phyloP scores from a whole-genome alignment of 1,284 basidiomycete genomes.

The Microbotryomycetes sp. region DNA sequence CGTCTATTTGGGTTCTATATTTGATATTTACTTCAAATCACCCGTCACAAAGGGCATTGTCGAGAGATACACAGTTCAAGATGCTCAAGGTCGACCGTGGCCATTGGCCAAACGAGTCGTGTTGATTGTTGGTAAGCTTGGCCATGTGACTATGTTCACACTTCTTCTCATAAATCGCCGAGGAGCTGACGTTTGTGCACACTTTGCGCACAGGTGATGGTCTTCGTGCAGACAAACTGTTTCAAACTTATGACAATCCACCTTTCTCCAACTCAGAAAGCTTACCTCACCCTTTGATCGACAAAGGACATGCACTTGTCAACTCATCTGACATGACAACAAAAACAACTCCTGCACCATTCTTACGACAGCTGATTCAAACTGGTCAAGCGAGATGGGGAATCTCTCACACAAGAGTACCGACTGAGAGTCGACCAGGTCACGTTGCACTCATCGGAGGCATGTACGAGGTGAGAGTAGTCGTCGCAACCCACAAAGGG shows the following conservation, averaged over 20 bases:
- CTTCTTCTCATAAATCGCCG: neutral
- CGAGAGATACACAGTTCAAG: constrained; percentile 1
- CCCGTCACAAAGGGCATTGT: constrained; percentile 39
- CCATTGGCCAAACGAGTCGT: constrained; percentile 66
- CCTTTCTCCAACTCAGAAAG: constrained; percentile 51
- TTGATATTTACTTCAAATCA: constrained; percentile 79
- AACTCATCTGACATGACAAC: neutral
- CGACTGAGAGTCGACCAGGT: constrained; percentile 81
- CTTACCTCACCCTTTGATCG: constrained; percentile 12
- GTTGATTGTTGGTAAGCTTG: constrained; percentile 66
- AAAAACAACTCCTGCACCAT: constrained; percentile 60
- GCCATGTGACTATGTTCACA: no score
- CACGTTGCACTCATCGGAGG: constrained; percentile 83
- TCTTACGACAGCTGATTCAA: constrained; percentile 62
- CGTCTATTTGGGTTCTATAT: constrained; percentile 65
- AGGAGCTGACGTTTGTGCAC: neutral
- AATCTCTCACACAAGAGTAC: constrained; percentile 77
- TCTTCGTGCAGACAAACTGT: constrained; percentile 72
- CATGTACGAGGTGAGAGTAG: constrained; percentile 85
- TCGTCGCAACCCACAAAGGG: constrained; percentile 71
- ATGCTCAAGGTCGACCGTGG: constrained; percentile 46
- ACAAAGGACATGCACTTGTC: neutral
- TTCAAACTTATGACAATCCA: constrained; percentile 58
- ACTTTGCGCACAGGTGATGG: constrained; percentile 57
- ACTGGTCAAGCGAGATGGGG: constrained; percentile 64